phyloP scores from a whole-genome alignment of 202 grass and related monocot species.

The Brachypodium distachyon region DNA sequence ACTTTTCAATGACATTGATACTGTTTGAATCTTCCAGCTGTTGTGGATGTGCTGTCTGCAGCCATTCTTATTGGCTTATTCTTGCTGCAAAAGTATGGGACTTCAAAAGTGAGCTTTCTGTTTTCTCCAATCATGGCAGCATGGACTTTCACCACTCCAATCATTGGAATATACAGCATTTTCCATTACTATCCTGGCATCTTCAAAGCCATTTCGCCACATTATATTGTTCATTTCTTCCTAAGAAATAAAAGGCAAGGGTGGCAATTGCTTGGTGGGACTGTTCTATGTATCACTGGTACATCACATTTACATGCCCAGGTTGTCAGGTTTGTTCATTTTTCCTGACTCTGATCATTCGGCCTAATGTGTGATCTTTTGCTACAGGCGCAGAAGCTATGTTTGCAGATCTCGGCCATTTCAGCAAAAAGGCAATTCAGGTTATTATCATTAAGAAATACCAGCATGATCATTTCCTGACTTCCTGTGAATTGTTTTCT shows the following conservation, averaged over 20 bases:
- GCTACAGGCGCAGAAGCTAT: slow-evolving; percentile 57
- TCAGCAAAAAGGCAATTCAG: slow-evolving; percentile 62
- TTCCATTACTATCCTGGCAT: slow-evolving; percentile 47
- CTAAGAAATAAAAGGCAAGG: slow-evolving; percentile 46
- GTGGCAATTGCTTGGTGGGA: slow-evolving; percentile 58
- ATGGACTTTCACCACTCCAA: slow-evolving; percentile 67
- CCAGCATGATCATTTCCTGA: neutral
- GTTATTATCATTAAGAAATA: slow-evolving; percentile 22
- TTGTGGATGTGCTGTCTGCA: slow-evolving; percentile 48
- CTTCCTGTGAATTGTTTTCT: neutral
- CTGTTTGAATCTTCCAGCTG: slow-evolving; percentile 33
- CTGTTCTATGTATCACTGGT: slow-evolving; percentile 74
- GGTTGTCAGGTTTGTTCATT: neutral
- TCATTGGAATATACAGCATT: slow-evolving; percentile 55
- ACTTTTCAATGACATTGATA: neutral
- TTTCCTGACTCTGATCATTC: neutral
- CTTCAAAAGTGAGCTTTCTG: slow-evolving; percentile 59
- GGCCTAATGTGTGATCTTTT: neutral
- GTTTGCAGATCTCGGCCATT: slow-evolving; percentile 68
- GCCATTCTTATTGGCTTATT: slow-evolving; percentile 47
- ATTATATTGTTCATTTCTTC: slow-evolving; percentile 54
- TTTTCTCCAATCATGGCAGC: slow-evolving; percentile 68
- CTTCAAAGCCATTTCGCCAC: slow-evolving; percentile 55
- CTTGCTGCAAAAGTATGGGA: slow-evolving; percentile 58
- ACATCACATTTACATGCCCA: neutral